Conservation (phyloP, 169 alveolate genomes). For the Perkinsus marinus region DNA sequence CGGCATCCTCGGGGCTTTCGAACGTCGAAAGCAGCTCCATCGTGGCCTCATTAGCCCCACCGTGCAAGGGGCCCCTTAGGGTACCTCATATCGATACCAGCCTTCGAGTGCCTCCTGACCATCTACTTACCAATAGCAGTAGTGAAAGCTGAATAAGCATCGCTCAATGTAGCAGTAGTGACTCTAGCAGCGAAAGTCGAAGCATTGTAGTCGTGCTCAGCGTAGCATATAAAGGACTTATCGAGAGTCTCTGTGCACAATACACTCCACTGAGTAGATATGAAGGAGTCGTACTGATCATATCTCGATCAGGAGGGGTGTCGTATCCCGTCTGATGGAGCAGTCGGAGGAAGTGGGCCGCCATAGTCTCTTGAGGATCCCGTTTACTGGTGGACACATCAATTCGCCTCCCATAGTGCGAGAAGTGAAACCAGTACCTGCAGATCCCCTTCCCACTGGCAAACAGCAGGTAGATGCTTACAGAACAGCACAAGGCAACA, state of each 20-base stretch:
- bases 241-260: constrained; percentile 23
- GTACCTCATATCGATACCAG: constrained; percentile 5
- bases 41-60: constrained; percentile 75
- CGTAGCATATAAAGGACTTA: constrained; percentile 55
- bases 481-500: not conserved
- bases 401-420: constrained; percentile 41
- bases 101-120: not conserved
- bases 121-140: constrained; percentile 37
- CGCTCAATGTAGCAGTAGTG: constrained; percentile 51
- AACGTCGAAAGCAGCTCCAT: constrained; percentile 36
- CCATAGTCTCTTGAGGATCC: constrained; percentile 44
- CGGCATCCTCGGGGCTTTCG: constrained; percentile 17
- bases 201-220: constrained; percentile 69
- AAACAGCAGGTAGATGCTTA: not conserved
- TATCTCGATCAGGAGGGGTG: not conserved
- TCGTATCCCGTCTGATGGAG: constrained; percentile 10
- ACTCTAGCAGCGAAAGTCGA: constrained; percentile 66
- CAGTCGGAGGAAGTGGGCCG: constrained; percentile 44
- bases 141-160: constrained; percentile 46
- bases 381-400: constrained; percentile 17
- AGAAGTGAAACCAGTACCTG: constrained; percentile 54
- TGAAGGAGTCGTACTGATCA: not conserved
- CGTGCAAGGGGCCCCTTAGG: constrained; percentile 62
- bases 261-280: not conserved
- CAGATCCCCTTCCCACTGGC: not conserved